phyloP scores from a whole-genome alignment of 2,329 filamentous ascomycete species.

The Scedosporium dehoogii region DNA sequence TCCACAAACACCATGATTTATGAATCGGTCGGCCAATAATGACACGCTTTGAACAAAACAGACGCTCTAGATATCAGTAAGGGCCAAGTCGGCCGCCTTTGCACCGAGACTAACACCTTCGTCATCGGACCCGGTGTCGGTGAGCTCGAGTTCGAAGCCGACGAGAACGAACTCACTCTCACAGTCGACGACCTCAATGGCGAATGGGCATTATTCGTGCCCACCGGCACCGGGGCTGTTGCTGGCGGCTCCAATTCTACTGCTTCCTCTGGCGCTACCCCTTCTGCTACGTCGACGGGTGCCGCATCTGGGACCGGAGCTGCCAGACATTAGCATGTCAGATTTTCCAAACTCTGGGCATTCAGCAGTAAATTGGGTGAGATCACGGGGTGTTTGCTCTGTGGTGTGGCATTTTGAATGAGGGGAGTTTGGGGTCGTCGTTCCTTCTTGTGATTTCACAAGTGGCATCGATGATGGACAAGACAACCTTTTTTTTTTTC shows the following conservation, averaged over 20 bases:
- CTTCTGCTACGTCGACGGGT: not conserved
- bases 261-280: not conserved
- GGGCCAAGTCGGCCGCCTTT: conserved; percentile 24
- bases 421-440: too few relatives aligned
- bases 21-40: not conserved
- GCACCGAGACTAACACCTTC: conserved; percentile 23
- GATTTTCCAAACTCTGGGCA: too few relatives aligned
- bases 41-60: conserved; percentile 7
- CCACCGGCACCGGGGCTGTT: conserved; percentile 13
- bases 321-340: not conserved
- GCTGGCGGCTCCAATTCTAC: conserved; percentile 7
- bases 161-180: conserved; percentile 27
- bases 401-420: too few relatives aligned
- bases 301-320: not conserved
- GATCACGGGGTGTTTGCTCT: too few relatives aligned
- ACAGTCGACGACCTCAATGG: conserved; percentile 21
- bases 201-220: conserved; percentile 24
- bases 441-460: too few relatives aligned
- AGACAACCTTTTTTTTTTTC: too few relatives aligned
- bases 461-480: too few relatives aligned
- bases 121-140: conserved; percentile 23
- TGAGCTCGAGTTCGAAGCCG: conserved; percentile 30
- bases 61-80: conserved; percentile 24
- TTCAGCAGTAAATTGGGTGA: too few relatives aligned
- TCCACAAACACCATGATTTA: not conserved